These are phyloP conservation scores for Phylloporus arenicola DNA, from an alignment of 768 basidiomycete species.

Conservation along the genomic window DNA sequence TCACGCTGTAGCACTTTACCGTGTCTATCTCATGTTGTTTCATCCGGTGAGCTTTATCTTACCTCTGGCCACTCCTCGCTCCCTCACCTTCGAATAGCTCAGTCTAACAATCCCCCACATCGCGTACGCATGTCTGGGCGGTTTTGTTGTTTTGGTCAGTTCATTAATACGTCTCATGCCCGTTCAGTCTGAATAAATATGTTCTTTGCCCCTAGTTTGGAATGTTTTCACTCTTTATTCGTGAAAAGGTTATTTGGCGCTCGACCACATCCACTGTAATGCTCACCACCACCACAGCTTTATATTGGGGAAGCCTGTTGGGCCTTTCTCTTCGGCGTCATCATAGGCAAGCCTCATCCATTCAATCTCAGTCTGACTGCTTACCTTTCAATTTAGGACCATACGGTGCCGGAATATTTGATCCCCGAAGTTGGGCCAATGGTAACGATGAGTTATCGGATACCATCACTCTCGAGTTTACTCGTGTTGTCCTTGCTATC, in stretches of 20 bases:
- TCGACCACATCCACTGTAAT: neutral
- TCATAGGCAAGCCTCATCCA: conserved; percentile 55
- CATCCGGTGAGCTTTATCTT: conserved; percentile 38
- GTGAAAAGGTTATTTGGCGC: conserved; percentile 61
- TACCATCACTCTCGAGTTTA: conserved; percentile 81
- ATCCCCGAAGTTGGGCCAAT: conserved; percentile 73
- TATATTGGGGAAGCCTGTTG: conserved; percentile 97
- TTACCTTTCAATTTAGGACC: conserved; percentile 49
- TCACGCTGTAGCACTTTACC: neutral
- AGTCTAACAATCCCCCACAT: conserved; percentile 68
- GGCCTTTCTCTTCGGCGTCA: conserved; percentile 90
- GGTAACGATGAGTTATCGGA: conserved; percentile 48
- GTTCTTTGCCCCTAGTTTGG: conserved; percentile 56
- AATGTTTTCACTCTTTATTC: conserved; percentile 90
- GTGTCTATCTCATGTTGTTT: conserved; percentile 41
- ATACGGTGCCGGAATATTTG: conserved; percentile 73
- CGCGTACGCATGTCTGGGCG: conserved; percentile 72
- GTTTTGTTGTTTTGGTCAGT: conserved; percentile 72
- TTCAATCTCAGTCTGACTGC: conserved; percentile 5
- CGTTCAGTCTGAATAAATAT: neutral
- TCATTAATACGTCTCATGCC: neutral
- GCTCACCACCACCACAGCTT: conserved; percentile 38
- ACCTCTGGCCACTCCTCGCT: neutral
- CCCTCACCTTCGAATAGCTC: conserved; percentile 11
- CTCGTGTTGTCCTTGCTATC: conserved; percentile 89